Evolutionary conservation across 352 stramenopile genomes (phyloP), one percentile per base, ranked within the genome.

Genomic region (Globisporangium nunn): DNA sequence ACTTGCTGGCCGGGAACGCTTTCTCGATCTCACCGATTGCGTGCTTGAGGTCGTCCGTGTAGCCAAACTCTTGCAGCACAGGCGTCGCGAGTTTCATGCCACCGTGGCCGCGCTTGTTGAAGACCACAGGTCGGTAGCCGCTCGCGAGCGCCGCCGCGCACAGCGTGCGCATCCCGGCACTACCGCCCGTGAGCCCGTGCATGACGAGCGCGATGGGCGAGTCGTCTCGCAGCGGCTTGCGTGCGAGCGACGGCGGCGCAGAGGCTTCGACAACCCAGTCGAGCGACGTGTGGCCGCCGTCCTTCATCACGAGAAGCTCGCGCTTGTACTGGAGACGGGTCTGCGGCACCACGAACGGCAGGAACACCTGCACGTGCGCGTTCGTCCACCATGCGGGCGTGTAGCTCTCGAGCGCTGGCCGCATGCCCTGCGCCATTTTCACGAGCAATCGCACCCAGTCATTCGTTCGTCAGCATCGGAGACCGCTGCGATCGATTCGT

Each of bases 41-140:
- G 40, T 82, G 51, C 41, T 68, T 31, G 18, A 91, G 67, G 52
- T 92, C 82, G 23, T 64, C 59, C 0, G 87, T 72, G 50, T 71
- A 85, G n/a, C 82, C 82, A 62, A 92, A 92, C 17, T 54, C 64
- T 55, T 92, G 82, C 10, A 92, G 66, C 62, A 71, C 83, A 30
- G 82, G 80, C 3, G 78, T 90, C 14, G 74, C 29, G 29, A 92
- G 71, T 46, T 66, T 62, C 44, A 88, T 47, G 4, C 80, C 79
- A 28, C 83, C 83, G 35, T 93, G 83, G 10, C 83, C 83, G 50
- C 83, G 74, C 68, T 93, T 93, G 64, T 91, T 93, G 56, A 91
- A 93, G 23, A 89, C 83, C 7, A 93, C 83, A 4, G 83, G 81
- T 2, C 83, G 77, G 66, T 88, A 91, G 7, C 83, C 83, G 30